These are phyloP conservation scores for Gymnopilus junonius DNA, from an alignment of 768 basidiomycete genomes.

Conservation along the genomic window DNA sequence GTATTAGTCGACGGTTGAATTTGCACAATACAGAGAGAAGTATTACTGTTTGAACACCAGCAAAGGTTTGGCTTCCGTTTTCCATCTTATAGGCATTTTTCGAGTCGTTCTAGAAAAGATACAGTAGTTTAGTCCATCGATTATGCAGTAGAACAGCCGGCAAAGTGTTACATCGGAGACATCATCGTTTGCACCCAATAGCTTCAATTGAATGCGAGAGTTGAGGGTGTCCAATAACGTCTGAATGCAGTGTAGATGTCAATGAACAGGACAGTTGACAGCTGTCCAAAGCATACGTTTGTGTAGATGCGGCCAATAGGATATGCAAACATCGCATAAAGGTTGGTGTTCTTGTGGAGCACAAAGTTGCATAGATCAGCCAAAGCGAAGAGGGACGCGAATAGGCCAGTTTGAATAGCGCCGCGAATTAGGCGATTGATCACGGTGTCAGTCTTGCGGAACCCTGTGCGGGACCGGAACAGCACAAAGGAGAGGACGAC, in stretches of 20 bases:
- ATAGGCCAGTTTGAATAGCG: conserved; percentile 57
- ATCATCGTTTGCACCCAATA: conserved; percentile 25
- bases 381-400: conserved; percentile 55
- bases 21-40: conserved; percentile 2
- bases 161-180: conserved; percentile 6
- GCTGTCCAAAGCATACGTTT: conserved; percentile 40
- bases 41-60: conserved; percentile 18
- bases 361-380: conserved; percentile 49
- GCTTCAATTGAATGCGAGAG: conserved; percentile 39
- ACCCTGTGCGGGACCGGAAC: conserved; percentile 50
- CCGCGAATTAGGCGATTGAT: conserved; percentile 59
- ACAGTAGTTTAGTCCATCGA: not conserved
- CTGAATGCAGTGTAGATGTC: conserved; percentile 26
- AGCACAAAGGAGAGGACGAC: conserved; percentile 35
- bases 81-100: conserved; percentile 28
- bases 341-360: conserved; percentile 36
- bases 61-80: conserved; percentile 24
- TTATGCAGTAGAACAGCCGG: not conserved
- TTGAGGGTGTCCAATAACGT: conserved; percentile 51
- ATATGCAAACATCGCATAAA: conserved; percentile 41
- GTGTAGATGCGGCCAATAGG: conserved; percentile 49
- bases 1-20: conserved; percentile 15
- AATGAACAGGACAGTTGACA: conserved; percentile 30
- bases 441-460: conserved; percentile 52
- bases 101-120: conserved; percentile 11